Evolutionary conservation across 2,329 filamentous ascomycete species (phyloP).

Genomic region (Xylaria sp.): DNA sequence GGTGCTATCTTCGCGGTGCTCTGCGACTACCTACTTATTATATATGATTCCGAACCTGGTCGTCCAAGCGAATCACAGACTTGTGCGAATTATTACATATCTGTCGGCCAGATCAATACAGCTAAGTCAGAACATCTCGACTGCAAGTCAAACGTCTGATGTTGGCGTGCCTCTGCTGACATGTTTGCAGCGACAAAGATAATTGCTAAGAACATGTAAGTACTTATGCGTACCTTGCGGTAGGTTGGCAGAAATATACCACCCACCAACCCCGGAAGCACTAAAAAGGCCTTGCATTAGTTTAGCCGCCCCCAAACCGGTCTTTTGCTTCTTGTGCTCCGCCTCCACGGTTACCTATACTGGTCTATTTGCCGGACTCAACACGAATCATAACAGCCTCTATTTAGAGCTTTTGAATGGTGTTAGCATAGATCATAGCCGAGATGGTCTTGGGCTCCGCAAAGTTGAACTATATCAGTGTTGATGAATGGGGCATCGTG

Average conservation of each 20-base stretch:
- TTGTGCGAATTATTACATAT: background rate
- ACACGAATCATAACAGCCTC: background rate
- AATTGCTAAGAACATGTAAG: background rate
- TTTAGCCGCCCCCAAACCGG: background rate
- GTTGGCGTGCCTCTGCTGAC: background rate
- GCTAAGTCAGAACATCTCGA: background rate
- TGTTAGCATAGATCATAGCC: background rate
- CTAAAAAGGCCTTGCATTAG: conserved; percentile 8
- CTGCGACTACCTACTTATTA: too few relatives aligned
- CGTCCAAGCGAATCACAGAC: background rate
- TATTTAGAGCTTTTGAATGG: background rate
- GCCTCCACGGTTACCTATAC: conserved; percentile 1
- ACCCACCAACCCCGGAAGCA: background rate
- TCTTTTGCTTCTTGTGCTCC: background rate
- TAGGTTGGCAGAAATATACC: background rate
- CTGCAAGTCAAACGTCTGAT: background rate
- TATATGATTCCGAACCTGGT: too few relatives aligned
- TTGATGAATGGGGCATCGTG: background rate
- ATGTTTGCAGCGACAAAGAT: background rate
- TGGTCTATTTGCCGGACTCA: background rate
- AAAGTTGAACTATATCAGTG: background rate
- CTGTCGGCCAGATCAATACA: background rate
- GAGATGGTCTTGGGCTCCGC: background rate
- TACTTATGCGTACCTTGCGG: background rate
- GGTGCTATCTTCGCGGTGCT: background rate